A percentile compares a stretch with the other conserved stretches of the same genome.
Evolutionary conservation across 768 basidiomycete species (phyloP).

Genomic region (Psilocybe cubensis): DNA sequence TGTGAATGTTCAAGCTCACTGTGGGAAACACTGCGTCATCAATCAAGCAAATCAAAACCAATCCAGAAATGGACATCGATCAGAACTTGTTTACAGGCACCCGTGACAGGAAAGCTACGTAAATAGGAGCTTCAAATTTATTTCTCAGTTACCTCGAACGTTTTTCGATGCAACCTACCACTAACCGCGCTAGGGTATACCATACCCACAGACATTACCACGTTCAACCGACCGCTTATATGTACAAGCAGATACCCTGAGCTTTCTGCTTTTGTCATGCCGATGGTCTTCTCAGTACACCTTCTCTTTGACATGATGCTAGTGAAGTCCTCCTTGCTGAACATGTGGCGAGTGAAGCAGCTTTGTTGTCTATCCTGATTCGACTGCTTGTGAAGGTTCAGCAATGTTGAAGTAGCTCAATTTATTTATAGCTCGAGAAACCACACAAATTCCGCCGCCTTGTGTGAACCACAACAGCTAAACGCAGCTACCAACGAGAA

Average conservation of each 20-base stretch:
- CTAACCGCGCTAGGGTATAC: background rate
- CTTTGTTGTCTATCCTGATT: background rate
- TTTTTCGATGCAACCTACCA: background rate
- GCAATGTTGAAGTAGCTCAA: too few species aligned
- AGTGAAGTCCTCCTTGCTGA: too few species aligned
- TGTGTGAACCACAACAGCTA: slow-evolving; percentile 4
- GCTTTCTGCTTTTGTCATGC: too few species aligned
- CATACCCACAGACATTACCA: background rate
- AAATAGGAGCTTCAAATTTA: background rate
- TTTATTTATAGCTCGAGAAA: slow-evolving; percentile 10
- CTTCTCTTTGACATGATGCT: too few species aligned
- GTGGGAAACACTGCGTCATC: background rate
- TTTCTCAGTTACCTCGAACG: too few species aligned
- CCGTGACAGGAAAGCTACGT: too few species aligned
- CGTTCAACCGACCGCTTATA: background rate
- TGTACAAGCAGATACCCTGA: too few species aligned
- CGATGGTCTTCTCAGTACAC: too few species aligned
- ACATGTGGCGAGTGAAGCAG: background rate
- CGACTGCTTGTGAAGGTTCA: background rate
- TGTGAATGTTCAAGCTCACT: background rate
- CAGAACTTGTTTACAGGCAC: too few species aligned
- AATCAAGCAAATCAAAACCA: background rate
- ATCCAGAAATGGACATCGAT: background rate
- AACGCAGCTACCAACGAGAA: background rate
- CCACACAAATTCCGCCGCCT: slow-evolving; percentile 9